Evolutionary conservation across 768 basidiomycete genomes (phyloP).

Genomic region (Leucocoprinus leucothites): DNA sequence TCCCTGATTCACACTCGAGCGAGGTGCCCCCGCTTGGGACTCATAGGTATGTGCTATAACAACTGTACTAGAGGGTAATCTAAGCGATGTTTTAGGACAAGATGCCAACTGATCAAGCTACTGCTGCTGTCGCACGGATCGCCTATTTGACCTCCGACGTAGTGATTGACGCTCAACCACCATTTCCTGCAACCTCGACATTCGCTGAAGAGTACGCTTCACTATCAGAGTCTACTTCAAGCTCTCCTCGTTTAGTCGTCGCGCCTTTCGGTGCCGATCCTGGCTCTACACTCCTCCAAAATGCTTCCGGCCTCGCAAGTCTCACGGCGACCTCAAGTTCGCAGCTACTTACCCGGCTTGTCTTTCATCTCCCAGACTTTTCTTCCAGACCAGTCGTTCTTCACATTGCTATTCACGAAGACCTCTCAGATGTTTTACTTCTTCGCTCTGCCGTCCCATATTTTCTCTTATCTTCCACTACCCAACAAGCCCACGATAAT

Average conservation of each 20-base stretch:
- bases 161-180: slow-evolving; percentile 55
- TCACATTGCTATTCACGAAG: slow-evolving; percentile 61
- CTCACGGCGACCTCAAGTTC: slow-evolving; percentile 53
- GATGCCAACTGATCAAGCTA: slow-evolving; percentile 26
- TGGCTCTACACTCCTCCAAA: slow-evolving; percentile 51
- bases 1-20: slow-evolving; percentile 8
- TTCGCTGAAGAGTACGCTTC: slow-evolving; percentile 39
- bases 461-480: slow-evolving; percentile 72
- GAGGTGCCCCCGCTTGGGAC: slow-evolving; percentile 3
- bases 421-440: slow-evolving; percentile 72
- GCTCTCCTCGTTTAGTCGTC: slow-evolving; percentile 40
- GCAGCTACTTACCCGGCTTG: slow-evolving; percentile 53
- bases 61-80: background rate
- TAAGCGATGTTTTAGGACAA: slow-evolving; percentile 1
- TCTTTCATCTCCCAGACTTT: slow-evolving; percentile 68
- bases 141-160: slow-evolving; percentile 70
- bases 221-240: slow-evolving; percentile 30
- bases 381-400: slow-evolving; percentile 64
- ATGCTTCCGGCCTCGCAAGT: slow-evolving; percentile 49
- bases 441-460: slow-evolving; percentile 80
- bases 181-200: slow-evolving; percentile 34
- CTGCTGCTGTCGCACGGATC: slow-evolving; percentile 56
- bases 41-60: background rate
- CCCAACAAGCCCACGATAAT: slow-evolving; percentile 87
- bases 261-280: slow-evolving; percentile 68